A percentile compares a stretch with the other conserved stretches of the same genome.
Evolutionary conservation across 306 rosid species (phyloP).

Genomic region (Nissolia schottii): DNA sequence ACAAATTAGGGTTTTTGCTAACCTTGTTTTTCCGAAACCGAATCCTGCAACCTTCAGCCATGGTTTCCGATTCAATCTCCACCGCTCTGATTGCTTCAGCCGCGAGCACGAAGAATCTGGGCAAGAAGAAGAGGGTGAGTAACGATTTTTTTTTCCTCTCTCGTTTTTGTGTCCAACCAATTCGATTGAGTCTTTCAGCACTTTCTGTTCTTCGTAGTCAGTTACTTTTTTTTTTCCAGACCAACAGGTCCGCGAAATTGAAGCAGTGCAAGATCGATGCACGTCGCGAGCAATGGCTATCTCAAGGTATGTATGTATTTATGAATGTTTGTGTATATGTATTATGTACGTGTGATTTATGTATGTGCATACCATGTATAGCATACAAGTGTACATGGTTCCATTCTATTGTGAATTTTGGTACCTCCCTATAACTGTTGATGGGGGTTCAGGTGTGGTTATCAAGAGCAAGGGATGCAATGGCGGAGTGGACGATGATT

Average conservation of each 20-base stretch:
- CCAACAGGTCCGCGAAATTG: conserved; percentile 86
- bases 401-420: neutral
- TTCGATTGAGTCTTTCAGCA: neutral
- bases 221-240: conserved; percentile 30
- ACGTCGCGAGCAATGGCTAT: conserved; percentile 97
- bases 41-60: conserved; percentile 35
- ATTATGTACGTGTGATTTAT: too few species aligned
- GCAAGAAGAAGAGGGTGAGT: conserved; percentile 89
- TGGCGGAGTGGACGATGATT: conserved; percentile 39
- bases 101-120: conserved; percentile 60
- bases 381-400: neutral
- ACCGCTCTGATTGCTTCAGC: conserved; percentile 61
- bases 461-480: conserved; percentile 53
- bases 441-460: conserved; percentile 45
- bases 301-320: conserved; percentile 50
- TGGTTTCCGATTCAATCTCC: conserved; percentile 80
- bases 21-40: conserved; percentile 22
- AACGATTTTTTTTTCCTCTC: neutral
- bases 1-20: conserved; percentile 55
- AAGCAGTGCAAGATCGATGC: conserved; percentile 94
- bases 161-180: neutral
- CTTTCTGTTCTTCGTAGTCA: neutral
- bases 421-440: neutral
- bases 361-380: neutral
- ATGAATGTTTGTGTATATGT: neutral